phyloP scores from a whole-genome alignment of 768 basidiomycete species.

The Kockovaella imperatae region DNA sequence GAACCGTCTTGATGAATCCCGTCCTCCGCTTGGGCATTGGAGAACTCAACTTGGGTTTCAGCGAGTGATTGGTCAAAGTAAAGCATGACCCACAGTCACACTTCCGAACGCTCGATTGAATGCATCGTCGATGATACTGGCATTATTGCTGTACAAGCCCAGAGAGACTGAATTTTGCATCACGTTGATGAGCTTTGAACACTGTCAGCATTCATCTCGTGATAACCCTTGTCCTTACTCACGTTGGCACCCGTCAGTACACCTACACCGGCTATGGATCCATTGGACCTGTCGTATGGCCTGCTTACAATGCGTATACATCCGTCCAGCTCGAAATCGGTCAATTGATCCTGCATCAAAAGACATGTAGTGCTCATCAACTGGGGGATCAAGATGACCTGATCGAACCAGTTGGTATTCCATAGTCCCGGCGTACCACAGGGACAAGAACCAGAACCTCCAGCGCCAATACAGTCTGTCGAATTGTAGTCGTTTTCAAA shows the following conservation, averaged over 20 bases:
- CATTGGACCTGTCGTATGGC: constrained; percentile 51
- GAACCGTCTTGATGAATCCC: constrained; percentile 53
- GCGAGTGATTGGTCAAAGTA: background rate
- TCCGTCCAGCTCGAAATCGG: constrained; percentile 47
- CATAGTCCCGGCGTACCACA: constrained; percentile 53
- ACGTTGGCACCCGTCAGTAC: constrained; percentile 60
- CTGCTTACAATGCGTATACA: constrained; percentile 54
- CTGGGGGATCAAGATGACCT: constrained; percentile 59
- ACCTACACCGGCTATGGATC: constrained; percentile 49
- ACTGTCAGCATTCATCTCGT: background rate
- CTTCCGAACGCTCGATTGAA: constrained; percentile 23
- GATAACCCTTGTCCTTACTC: background rate
- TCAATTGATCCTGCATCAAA: constrained; percentile 49
- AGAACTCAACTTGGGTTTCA: constrained; percentile 1
- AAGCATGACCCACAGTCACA: constrained; percentile 6
- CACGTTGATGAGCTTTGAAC: constrained; percentile 49
- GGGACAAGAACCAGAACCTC: constrained; percentile 53
- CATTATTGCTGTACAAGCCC: constrained; percentile 42
- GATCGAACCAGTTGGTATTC: constrained; percentile 49
- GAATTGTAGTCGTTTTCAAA: constrained; percentile 57
- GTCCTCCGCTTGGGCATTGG: constrained; percentile 48
- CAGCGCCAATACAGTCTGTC: constrained; percentile 52
- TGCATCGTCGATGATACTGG: constrained; percentile 47
- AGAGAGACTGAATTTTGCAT: constrained; percentile 57
- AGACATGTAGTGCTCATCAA: constrained; percentile 56